Conservation (phyloP, 2,329 filamentous ascomycete genomes). For the Didymosphaeria variabile region DNA sequence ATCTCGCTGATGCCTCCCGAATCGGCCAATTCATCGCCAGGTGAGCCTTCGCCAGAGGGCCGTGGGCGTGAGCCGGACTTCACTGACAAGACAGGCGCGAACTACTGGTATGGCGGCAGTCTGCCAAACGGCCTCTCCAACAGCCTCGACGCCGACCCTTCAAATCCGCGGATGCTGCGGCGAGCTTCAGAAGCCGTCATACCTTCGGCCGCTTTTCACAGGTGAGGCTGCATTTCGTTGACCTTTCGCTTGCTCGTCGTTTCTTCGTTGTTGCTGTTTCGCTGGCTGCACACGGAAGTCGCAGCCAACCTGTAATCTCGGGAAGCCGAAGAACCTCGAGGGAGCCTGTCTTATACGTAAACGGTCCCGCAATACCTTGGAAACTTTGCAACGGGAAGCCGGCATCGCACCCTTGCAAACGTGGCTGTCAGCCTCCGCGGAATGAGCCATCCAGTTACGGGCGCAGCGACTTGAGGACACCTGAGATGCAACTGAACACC, state of each 20-base stretch:
- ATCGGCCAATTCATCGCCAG: conserved; percentile 44
- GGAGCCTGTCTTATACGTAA: conserved; percentile 1
- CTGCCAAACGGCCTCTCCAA: conserved; percentile 31
- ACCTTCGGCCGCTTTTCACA: conserved; percentile 38
- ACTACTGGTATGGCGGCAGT: conserved; percentile 47
- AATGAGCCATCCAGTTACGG: not conserved
- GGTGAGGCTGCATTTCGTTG: conserved; percentile 32
- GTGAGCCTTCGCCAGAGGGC: conserved; percentile 28
- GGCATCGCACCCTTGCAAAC: conserved; percentile 4
- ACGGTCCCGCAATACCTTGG: not conserved
- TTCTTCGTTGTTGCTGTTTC: not conserved
- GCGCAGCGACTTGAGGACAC: not conserved
- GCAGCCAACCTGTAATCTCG: not conserved
- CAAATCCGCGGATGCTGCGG: conserved; percentile 41
- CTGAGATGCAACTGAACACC: not conserved
- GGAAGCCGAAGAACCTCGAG: not conserved
- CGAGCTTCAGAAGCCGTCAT: conserved; percentile 45
- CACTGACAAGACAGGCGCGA: conserved; percentile 34
- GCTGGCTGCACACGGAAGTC: not conserved
- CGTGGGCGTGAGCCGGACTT: conserved; percentile 15
- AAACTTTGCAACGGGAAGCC: not conserved
- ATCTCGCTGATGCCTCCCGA: conserved; percentile 49
- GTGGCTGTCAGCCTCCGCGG: conserved; percentile 7
- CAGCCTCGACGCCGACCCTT: conserved; percentile 33
- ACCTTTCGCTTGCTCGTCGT: not conserved